Conservation (phyloP, 2,329 filamentous ascomycete species). For the Sclerotiophoma versabilis region DNA sequence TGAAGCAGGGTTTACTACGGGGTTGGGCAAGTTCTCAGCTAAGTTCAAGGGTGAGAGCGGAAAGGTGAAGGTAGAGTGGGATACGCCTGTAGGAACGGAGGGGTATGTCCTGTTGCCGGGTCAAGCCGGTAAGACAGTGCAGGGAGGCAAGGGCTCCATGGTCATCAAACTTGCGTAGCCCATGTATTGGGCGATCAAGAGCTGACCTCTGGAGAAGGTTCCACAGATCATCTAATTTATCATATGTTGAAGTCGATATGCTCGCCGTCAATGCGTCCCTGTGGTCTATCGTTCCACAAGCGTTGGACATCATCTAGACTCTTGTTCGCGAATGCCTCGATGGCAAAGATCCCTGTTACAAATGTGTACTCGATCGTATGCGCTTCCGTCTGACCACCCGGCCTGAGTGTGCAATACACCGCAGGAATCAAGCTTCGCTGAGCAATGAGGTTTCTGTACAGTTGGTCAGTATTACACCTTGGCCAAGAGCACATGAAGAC, state of each 20-base stretch:
- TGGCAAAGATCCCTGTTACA: slow-evolving; percentile 4
- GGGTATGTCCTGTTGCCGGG: slow-evolving; percentile 7
- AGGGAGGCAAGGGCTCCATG: not conserved
- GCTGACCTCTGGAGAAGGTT: no score
- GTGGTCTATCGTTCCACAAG: slow-evolving; percentile 1
- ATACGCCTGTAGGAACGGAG: not conserved
- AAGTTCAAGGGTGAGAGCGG: not conserved
- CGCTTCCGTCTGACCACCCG: not conserved
- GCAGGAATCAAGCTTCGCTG: slow-evolving; percentile 23
- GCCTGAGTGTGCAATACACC: slow-evolving; percentile 1
- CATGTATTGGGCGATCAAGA: not conserved
- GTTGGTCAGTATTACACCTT: not conserved
- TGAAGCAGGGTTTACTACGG: slow-evolving; percentile 4
- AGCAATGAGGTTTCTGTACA: slow-evolving; percentile 19
- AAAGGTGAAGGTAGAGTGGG: not conserved
- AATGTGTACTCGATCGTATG: not conserved
- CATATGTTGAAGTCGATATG: not conserved
- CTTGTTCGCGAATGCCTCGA: slow-evolving; percentile 2
- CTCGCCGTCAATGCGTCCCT: not conserved
- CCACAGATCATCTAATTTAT: no score
- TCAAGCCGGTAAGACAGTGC: not conserved
- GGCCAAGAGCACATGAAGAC: not conserved
- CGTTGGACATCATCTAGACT: not conserved
- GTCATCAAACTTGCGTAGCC: not conserved
- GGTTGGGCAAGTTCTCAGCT: slow-evolving; percentile 1